Percentiles rank a stretch among this genome's conserved stretches.
Evolutionary conservation across 2,329 filamentous ascomycete genomes (phyloP).

Genomic region (Sporothrix curviconia): DNA sequence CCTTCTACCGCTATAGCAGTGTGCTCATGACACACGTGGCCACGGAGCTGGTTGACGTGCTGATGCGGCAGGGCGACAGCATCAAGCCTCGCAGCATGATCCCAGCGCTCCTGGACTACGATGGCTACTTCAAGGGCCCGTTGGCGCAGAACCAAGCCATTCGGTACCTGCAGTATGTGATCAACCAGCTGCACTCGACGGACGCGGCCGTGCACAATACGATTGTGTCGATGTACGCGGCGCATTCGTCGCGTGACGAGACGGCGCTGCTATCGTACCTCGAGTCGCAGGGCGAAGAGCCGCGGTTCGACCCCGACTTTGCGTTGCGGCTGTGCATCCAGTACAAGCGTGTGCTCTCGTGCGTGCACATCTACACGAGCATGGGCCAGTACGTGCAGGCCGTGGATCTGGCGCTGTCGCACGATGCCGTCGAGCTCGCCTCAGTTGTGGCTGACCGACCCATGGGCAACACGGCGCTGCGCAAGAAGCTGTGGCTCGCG

Average conservation of each 20-base stretch:
- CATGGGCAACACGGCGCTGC: constrained; percentile 67
- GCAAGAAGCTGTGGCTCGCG: constrained; percentile 92
- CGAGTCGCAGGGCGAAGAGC: constrained; percentile 80
- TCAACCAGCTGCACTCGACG: constrained; percentile 74
- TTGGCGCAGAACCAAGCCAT: constrained; percentile 81
- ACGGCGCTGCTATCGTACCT: constrained; percentile 81
- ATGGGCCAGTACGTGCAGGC: constrained; percentile 95
- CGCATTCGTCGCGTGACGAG: constrained; percentile 76
- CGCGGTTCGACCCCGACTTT: constrained; percentile 90
- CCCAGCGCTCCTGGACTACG: constrained; percentile 89
- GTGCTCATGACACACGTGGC: constrained; percentile 90
- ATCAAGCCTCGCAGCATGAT: constrained; percentile 84
- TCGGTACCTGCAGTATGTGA: constrained; percentile 86
- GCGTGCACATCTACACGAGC: constrained; percentile 92
- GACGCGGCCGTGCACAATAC: constrained; percentile 94
- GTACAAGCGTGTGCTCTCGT: constrained; percentile 84
- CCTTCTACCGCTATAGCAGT: constrained; percentile 94
- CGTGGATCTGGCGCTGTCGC: constrained; percentile 84
- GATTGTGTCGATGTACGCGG: constrained; percentile 90
- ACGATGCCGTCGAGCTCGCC: constrained; percentile 84
- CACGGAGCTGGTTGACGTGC: constrained; percentile 81
- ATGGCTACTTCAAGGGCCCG: constrained; percentile 64
- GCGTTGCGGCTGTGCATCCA: constrained; percentile 93
- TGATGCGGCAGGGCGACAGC: constrained; percentile 81
- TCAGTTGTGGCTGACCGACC: constrained; percentile 82